Percentiles rank a stretch among this genome's conserved stretches.
Evolutionary conservation across 176 grass and related monocot genomes (phyloP).

Genomic region (Musa acuminata): DNA sequence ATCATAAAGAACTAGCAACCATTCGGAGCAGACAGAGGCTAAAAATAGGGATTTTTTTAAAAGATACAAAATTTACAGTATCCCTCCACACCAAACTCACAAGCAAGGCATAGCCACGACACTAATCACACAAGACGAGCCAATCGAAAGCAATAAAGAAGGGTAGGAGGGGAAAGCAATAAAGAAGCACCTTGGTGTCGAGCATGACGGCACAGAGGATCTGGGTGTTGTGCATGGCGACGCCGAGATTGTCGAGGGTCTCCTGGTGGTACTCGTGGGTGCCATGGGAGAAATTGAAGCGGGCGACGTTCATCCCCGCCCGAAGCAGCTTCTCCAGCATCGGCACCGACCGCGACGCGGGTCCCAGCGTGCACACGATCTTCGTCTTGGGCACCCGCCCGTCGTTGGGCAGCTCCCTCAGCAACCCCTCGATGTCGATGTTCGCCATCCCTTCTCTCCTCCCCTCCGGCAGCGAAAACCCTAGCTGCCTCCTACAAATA

Average conservation of each 20-base stretch:
- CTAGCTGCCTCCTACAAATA: background rate
- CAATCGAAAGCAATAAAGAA: background rate
- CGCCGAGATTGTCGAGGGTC: background rate
- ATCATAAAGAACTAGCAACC: no score
- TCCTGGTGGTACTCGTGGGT: slow-evolving; percentile 11
- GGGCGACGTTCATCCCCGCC: slow-evolving; percentile 8
- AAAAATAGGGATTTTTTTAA: no score
- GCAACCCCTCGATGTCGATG: background rate
- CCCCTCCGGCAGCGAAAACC: background rate
- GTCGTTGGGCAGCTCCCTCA: slow-evolving; percentile 3
- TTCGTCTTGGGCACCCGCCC: slow-evolving; percentile 6
- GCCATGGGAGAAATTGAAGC: slow-evolving; percentile 13
- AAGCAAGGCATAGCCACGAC: no score
- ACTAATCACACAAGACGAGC: background rate
- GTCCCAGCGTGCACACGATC: slow-evolving; percentile 8
- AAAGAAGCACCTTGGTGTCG: slow-evolving; percentile 1
- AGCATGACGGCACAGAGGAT: slow-evolving; percentile 17
- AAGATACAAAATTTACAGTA: no score
- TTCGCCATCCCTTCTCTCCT: background rate
- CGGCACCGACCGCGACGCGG: slow-evolving; percentile 11
- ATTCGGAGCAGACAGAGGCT: no score
- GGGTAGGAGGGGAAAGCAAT: background rate
- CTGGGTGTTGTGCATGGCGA: slow-evolving; percentile 11
- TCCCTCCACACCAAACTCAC: no score
- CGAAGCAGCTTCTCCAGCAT: slow-evolving; percentile 10